phyloP scores from a whole-genome alignment of 495 filamentous ascomycete species.

The Pyronema domesticum region DNA sequence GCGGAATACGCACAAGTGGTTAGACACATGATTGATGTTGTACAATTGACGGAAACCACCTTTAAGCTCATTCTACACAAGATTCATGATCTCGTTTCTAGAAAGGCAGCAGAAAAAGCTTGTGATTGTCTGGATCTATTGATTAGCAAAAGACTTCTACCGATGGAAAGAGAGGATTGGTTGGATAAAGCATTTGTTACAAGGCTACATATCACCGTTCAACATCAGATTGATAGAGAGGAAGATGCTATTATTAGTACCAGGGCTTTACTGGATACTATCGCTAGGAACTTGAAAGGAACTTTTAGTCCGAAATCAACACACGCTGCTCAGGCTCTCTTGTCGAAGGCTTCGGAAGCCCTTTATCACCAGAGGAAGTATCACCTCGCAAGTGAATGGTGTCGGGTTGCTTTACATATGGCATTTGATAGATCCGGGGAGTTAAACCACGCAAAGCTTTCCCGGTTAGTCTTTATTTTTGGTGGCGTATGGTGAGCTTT shows the following conservation, averaged over 20 bases:
- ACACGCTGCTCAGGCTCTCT: slow-evolving; percentile 53
- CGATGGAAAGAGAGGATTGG: slow-evolving; percentile 33
- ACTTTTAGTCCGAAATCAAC: slow-evolving; percentile 38
- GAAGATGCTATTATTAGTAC: slow-evolving; percentile 13
- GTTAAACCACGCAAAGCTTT: slow-evolving; percentile 46
- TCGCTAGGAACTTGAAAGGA: slow-evolving; percentile 27
- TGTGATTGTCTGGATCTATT: slow-evolving; percentile 43
- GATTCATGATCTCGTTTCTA: slow-evolving; percentile 44
- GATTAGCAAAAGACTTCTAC: slow-evolving; percentile 29
- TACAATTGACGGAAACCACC: slow-evolving; percentile 37
- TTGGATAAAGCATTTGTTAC: slow-evolving; percentile 46
- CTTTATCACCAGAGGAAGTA: slow-evolving; percentile 36
- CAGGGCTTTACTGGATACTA: slow-evolving; percentile 27
- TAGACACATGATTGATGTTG: slow-evolving; percentile 34
- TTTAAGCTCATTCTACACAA: slow-evolving; percentile 56
- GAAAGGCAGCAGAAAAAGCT: slow-evolving; percentile 32
- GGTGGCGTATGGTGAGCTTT: background rate
- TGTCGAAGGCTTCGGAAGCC: slow-evolving; percentile 59
- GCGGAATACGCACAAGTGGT: slow-evolving; percentile 35
- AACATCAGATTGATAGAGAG: slow-evolving; percentile 9
- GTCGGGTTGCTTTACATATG: slow-evolving; percentile 44
- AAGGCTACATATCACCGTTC: slow-evolving; percentile 40
- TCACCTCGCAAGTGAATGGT: slow-evolving; percentile 49
- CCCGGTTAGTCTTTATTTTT: slow-evolving; percentile 34
- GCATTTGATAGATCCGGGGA: slow-evolving; percentile 47